Percentiles rank a stretch among this genome's conserved stretches.
Conservation (phyloP, 164 flowering plant species). For the Liriodendron chinense region DNA sequence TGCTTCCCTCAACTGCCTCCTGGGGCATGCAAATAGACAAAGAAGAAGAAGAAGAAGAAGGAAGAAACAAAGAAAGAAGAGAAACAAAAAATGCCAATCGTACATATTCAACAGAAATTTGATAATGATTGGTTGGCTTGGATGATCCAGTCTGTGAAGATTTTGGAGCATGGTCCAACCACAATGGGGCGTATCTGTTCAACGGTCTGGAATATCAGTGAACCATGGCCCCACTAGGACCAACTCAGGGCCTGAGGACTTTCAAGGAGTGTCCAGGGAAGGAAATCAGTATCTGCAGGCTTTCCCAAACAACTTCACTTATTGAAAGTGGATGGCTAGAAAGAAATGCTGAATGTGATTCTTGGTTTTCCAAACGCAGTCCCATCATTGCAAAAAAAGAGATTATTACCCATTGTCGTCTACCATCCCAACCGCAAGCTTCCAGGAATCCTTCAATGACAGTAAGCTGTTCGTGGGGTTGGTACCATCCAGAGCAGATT, state of each 20-base stretch:
- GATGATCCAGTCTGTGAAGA: too few relatives aligned
- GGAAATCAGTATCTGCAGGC: neutral
- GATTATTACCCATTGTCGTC: neutral
- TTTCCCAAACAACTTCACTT: neutral
- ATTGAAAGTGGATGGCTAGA: neutral
- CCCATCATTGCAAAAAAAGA: neutral
- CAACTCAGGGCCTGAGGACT: neutral
- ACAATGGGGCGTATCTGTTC: too few relatives aligned
- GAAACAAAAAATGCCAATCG: too few relatives aligned
- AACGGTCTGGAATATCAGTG: too few relatives aligned
- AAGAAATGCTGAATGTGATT: neutral
- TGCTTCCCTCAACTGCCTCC: too few relatives aligned
- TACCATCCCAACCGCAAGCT: constrained; percentile 39
- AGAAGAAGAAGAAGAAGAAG: too few relatives aligned
- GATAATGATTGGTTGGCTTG: too few relatives aligned
- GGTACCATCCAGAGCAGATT: constrained; percentile 31
- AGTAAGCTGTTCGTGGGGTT: constrained; percentile 27
- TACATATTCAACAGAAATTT: too few relatives aligned
- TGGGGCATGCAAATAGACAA: too few relatives aligned
- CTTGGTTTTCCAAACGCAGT: neutral
- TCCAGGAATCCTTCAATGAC: constrained; percentile 41
- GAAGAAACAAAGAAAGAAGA: too few relatives aligned
- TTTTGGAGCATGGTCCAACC: too few relatives aligned
- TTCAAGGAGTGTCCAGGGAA: neutral
- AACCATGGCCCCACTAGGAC: too few relatives aligned